Base-by-base conservation (phyloP, 768 basidiomycete genomes). In the Crassisporium funariophilum region DNA sequence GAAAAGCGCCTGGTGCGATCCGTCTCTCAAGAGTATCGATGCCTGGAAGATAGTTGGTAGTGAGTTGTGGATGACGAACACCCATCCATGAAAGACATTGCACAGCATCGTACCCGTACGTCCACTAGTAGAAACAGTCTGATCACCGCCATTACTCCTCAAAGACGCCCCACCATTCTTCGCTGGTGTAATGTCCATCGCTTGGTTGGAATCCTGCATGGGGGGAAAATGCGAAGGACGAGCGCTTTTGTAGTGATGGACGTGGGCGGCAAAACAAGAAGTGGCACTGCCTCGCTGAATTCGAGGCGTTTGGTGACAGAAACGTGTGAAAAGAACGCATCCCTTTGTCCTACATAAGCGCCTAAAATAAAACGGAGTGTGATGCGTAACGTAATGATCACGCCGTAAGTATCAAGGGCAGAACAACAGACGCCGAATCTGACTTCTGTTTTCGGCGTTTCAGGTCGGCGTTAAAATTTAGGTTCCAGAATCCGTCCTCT, bases 1-100 rank as follows among this genome's bases (percentile, higher is more conserved):
- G 50, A 44, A 57, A 60, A 8, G 61, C 61, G 3, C 59, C 61
- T 2, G 61, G 61, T 16, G 61, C 61, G 20, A 58, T 63, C 12
- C 61, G 42, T 8, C 61, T 50, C 50, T 63, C 61, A 4, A 63
- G 52, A 12, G 58, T 63, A 46, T 63, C 61, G 13, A 57, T 52
- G 6, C 61, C 61, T 63, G n/a, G 5, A 31, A 31, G 29, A 31
- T 11, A 31, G 29, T 34, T 15, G 29, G 6, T 11, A 24, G 13
- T 21, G n/a, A 34, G 41, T 31, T n/a, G 19, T 19, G 39, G 11
- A 24, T 21, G n/a, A 19, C 1, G 33, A 40, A 29, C 5, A 21
- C 12, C 16, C 19, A n/a, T 2, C 23, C 25, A 38, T 33, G 23
- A 44, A 27, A 49, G 38, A 16, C 40, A n/a, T 29, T 22, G 16